Evolutionary conservation across 2,329 filamentous ascomycete species (phyloP).

Genomic region (Talaromyces amestolkiae): DNA sequence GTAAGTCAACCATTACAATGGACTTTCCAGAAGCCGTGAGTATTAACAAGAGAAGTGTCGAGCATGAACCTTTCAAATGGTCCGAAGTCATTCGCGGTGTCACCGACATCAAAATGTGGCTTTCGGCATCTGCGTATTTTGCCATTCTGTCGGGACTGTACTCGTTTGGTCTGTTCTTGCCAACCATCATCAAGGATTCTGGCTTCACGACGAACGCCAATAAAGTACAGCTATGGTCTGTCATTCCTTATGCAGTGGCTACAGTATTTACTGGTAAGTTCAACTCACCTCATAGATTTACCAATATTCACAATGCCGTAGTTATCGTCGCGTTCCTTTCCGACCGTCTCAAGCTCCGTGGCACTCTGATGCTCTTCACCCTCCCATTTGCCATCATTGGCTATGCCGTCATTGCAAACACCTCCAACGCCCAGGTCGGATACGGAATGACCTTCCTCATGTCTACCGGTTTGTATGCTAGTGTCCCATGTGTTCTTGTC

Average conservation of each 20-base stretch:
- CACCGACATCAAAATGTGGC: conserved; percentile 61
- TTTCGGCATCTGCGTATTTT: conserved; percentile 62
- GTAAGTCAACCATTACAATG: conserved; percentile 16
- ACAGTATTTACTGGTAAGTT: conserved; percentile 52
- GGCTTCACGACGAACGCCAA: conserved; percentile 55
- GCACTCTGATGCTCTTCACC: conserved; percentile 61
- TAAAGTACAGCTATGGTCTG: conserved; percentile 61
- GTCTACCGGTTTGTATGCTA: conserved; percentile 63
- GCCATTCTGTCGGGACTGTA: conserved; percentile 58
- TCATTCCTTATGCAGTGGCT: conserved; percentile 63
- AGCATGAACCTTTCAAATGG: conserved; percentile 56
- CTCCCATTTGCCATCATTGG: conserved; percentile 64
- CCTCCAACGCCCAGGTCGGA: conserved; percentile 51
- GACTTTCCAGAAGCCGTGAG: too few relatives aligned
- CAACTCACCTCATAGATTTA: neutral
- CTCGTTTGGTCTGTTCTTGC: conserved; percentile 64
- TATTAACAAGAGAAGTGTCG: conserved; percentile 18
- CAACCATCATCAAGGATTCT: conserved; percentile 62
- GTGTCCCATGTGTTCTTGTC: conserved; percentile 61
- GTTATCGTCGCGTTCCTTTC: conserved; percentile 53
- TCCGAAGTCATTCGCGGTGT: conserved; percentile 62
- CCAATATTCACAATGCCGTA: neutral
- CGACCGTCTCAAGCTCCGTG: conserved; percentile 59
- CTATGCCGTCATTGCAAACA: conserved; percentile 62
- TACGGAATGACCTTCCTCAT: conserved; percentile 68